A percentile compares a stretch with the other conserved stretches of the same genome.
Conservation (phyloP, 352 stramenopile species). For the Pythium myriotylum region DNA sequence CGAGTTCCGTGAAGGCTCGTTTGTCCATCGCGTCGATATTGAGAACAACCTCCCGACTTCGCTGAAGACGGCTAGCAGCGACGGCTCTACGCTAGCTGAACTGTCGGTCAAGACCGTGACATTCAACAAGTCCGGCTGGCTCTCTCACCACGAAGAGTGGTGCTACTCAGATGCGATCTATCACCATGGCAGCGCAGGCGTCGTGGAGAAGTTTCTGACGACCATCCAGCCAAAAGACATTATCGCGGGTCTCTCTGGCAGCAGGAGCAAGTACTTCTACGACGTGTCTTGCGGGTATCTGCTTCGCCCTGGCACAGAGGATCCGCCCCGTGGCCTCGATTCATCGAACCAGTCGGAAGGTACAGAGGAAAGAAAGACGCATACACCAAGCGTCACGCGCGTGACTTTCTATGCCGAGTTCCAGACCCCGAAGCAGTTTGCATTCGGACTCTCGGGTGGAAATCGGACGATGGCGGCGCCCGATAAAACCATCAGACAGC, state of each 20-base stretch:
- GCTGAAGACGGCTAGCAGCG: neutral
- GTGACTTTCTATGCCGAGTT: constrained; percentile 24
- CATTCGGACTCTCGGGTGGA: neutral
- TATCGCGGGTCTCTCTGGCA: constrained; percentile 18
- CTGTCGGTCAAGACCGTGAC: constrained; percentile 28
- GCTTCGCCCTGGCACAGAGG: neutral
- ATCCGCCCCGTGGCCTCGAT: neutral
- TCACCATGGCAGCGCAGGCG: constrained; percentile 4
- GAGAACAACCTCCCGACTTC: neutral
- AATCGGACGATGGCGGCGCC: constrained; percentile 1
- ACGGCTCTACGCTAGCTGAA: constrained; percentile 13
- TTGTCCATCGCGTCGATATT: constrained; percentile 18
- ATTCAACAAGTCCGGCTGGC: constrained; percentile 23
- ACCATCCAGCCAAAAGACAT: constrained; percentile 22
- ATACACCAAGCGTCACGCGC: neutral
- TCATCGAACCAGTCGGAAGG: too few species aligned
- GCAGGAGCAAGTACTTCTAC: constrained; percentile 19
- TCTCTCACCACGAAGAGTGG: constrained; percentile 23
- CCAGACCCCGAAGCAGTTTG: neutral
- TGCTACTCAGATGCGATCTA: constrained; percentile 26
- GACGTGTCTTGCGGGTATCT: constrained; percentile 22
- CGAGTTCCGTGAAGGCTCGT: constrained; percentile 21
- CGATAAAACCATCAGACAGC: constrained; percentile 11
- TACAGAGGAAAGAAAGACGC: neutral
- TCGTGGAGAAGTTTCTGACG: constrained; percentile 27